phyloP scores from a whole-genome alignment of 371 early-diverging fungal species.

The Encephalitozoon intestinalis region DNA sequence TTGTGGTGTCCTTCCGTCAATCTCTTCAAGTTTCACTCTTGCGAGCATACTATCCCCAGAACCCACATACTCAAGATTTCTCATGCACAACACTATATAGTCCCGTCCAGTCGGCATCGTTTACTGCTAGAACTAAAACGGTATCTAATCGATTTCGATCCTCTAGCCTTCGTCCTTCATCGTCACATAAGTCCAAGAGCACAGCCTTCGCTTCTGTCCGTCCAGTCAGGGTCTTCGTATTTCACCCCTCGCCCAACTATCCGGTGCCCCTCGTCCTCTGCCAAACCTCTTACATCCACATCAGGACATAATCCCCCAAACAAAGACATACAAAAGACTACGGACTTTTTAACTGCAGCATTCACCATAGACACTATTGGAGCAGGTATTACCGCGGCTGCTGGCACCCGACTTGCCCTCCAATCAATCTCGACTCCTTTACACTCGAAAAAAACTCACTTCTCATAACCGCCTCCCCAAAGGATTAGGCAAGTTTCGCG shows the following conservation, averaged over 20 bases:
- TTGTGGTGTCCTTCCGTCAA: conserved; percentile 52
- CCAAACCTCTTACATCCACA: neutral
- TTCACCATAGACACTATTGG: conserved; percentile 27
- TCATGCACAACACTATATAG: conserved; percentile 43
- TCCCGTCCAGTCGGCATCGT: conserved; percentile 67
- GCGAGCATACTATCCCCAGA: conserved; percentile 51
- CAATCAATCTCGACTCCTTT: conserved; percentile 1
- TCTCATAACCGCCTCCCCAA: conserved; percentile 40
- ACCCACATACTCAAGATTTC: conserved; percentile 38
- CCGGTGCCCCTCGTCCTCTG: conserved; percentile 20
- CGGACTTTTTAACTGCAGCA: neutral
- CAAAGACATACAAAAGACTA: neutral
- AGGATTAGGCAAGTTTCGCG: conserved; percentile 43
- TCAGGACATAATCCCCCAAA: neutral
- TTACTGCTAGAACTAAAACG: conserved; percentile 69
- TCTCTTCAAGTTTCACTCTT: conserved; percentile 47
- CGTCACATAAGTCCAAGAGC: conserved; percentile 66
- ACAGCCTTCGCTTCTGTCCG: conserved; percentile 59
- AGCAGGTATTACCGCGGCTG: conserved; percentile 46
- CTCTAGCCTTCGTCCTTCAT: conserved; percentile 69
- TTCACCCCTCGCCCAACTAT: conserved; percentile 35
- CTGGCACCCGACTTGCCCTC: conserved; percentile 49
- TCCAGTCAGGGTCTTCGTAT: conserved; percentile 58
- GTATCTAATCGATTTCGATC: conserved; percentile 70
- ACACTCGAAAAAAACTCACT: neutral